These are phyloP conservation scores for Sphaerostilbella broomeana DNA, from an alignment of 2,329 filamentous ascomycete genomes.

Conservation along the genomic window DNA sequence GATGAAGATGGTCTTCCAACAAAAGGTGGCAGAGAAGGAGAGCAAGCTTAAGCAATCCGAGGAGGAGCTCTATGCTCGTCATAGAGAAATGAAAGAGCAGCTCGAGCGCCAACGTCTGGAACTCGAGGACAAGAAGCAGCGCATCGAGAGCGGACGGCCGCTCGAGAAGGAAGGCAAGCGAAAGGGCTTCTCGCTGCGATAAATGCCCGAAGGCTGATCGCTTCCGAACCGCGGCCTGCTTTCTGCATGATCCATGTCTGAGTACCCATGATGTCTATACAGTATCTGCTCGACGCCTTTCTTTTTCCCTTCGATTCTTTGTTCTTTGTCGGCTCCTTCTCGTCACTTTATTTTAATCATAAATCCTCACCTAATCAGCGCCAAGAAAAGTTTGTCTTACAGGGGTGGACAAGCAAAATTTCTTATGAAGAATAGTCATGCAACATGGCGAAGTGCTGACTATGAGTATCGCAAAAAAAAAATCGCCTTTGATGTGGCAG, in stretches of 20 bases:
- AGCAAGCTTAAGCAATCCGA: conserved; percentile 99
- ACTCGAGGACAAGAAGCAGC: conserved; percentile 95
- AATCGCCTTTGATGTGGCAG: conserved; percentile 9
- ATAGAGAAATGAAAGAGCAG: conserved; percentile 99
- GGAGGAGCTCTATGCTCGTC: conserved; percentile 94
- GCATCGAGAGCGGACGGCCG: conserved; percentile 90
- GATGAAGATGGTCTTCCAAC: conserved; percentile 99
- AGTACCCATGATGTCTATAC: conserved; percentile 53
- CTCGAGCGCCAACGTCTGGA: conserved; percentile 90
- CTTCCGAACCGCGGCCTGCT: conserved; percentile 17
- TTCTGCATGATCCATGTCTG: conserved; percentile 47
- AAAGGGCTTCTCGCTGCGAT: conserved; percentile 98
- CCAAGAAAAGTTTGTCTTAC: conserved; percentile 29
- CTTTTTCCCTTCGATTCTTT: conserved; percentile 40
- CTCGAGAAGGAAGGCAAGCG: conserved; percentile 97
- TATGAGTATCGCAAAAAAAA: conserved; percentile 20
- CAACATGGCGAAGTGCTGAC: conserved; percentile 27
- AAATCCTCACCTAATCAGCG: conserved; percentile 32
- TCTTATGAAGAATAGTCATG: conserved; percentile 32
- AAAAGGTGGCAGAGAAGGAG: conserved; percentile 99
- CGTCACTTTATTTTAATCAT: conserved; percentile 34
- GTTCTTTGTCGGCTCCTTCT: conserved; percentile 30
- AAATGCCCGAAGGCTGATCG: conserved; percentile 35
- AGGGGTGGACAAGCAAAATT: conserved; percentile 27
- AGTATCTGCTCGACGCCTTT: conserved; percentile 52